Evolutionary conservation across 2,329 filamentous ascomycete genomes (phyloP).

Genomic region (Calycina herbarum): DNA sequence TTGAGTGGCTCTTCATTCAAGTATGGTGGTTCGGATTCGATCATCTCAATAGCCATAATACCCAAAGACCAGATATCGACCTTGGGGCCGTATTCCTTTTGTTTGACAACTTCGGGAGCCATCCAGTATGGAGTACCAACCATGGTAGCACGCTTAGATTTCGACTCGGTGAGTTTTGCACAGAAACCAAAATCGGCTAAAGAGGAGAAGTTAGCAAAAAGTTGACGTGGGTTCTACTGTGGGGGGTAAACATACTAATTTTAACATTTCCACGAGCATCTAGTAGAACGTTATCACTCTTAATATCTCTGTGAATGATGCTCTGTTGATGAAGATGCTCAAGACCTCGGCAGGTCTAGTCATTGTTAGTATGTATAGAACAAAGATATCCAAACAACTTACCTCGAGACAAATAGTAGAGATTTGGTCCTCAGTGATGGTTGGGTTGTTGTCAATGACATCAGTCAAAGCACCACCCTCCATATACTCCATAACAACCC

Average conservation of each 20-base stretch:
- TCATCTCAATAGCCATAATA: constrained; percentile 99
- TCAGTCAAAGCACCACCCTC: constrained; percentile 96
- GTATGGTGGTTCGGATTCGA: constrained; percentile 96
- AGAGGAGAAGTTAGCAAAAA: constrained; percentile 39
- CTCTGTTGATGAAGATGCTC: constrained; percentile 93
- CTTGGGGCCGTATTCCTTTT: constrained; percentile 97
- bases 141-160: constrained; percentile 98
- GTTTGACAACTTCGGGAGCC: constrained; percentile 98
- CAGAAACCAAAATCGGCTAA: constrained; percentile 98
- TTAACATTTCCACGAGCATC: constrained; percentile 96
- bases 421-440: constrained; percentile 95
- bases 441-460: constrained; percentile 96
- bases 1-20: constrained; percentile 97
- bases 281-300: constrained; percentile 96
- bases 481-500: constrained; percentile 99
- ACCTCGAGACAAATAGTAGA: constrained; percentile 97
- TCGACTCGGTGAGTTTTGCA: constrained; percentile 94
- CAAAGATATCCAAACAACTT: constrained; percentile 38
- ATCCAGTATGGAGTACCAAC: constrained; percentile 99
- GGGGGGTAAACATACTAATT: constrained; percentile 68
- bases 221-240: not conserved
- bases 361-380: constrained; percentile 18
- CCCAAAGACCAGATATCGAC: constrained; percentile 98
- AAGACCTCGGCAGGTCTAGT: constrained; percentile 88
- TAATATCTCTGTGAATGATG: constrained; percentile 99